These are phyloP conservation scores for Backusella sp. DNA, from an alignment of 192 early-diverging fungal genomes.

Conservation along the genomic window DNA sequence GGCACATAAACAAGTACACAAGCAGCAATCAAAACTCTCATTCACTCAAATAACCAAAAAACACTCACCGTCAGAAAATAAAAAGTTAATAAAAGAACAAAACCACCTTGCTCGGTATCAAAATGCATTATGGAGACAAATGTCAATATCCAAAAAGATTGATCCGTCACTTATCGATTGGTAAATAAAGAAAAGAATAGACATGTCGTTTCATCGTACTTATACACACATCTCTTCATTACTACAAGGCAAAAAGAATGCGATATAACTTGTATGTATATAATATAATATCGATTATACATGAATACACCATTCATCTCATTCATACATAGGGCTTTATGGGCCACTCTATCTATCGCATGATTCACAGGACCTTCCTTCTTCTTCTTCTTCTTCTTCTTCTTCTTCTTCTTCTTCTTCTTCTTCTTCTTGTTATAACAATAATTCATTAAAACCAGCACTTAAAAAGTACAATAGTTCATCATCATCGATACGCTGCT, in stretches of 20 bases:
- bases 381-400: not conserved
- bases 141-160: constrained; percentile 18
- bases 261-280: constrained; percentile 34
- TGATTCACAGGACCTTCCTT: not conserved
- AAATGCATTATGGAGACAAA: constrained; percentile 41
- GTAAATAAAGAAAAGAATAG: constrained; percentile 18
- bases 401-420: not conserved
- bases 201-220: not conserved
- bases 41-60: not conserved
- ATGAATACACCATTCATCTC: not conserved
- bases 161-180: constrained; percentile 33
- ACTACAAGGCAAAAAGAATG: constrained; percentile 36
- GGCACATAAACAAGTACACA: constrained; percentile 14
- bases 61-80: not conserved
- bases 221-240: too few relatives aligned
- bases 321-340: constrained; percentile 12
- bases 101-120: constrained; percentile 24
- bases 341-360: constrained; percentile 19
- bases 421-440: not conserved
- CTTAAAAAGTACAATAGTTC: not conserved
- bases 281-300: not conserved
- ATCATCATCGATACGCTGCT: not conserved
- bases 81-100: constrained; percentile 17
- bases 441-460: not conserved
- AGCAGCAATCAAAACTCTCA: not conserved